A percentile compares a stretch with the other conserved stretches of the same genome.
phyloP scores from a whole-genome alignment of 2,329 filamentous ascomycete genomes.

The Celoporthe dispersa region DNA sequence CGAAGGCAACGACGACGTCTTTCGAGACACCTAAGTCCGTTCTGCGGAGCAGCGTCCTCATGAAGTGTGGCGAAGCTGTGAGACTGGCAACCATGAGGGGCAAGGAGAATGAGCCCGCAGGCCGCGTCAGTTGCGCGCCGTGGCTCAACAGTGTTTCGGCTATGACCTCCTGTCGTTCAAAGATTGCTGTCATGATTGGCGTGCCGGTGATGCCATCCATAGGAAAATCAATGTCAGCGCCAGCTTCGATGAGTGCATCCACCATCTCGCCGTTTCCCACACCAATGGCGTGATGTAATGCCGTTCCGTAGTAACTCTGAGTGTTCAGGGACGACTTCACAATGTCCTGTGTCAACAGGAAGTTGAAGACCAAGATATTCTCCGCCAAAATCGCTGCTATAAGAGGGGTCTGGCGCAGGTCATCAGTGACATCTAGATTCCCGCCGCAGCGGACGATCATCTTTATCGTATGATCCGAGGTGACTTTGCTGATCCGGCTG shows the following conservation, averaged over 20 bases:
- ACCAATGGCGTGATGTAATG: neutral
- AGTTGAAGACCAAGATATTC: neutral
- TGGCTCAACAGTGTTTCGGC: neutral
- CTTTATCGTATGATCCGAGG: neutral
- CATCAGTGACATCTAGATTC: neutral
- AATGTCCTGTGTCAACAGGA: neutral
- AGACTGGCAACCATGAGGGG: neutral
- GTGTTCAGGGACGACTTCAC: neutral
- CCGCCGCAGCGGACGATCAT: constrained; percentile 1
- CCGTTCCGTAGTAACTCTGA: neutral
- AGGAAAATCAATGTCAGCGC: constrained; percentile 7
- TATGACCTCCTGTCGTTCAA: neutral
- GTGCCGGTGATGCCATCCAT: neutral
- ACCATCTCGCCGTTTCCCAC: neutral
- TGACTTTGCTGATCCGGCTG: neutral
- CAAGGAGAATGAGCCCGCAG: neutral
- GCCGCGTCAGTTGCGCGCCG: neutral
- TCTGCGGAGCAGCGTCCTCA: neutral
- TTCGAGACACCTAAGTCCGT: neutral
- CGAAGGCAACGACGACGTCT: neutral
- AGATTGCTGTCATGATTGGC: neutral
- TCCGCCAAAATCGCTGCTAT: neutral
- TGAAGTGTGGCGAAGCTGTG: neutral
- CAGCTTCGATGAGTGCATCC: neutral
- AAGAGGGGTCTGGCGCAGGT: neutral